These are phyloP conservation scores for Talaromyces piceae DNA, from an alignment of 2,329 filamentous ascomycete species.

Conservation along the genomic window DNA sequence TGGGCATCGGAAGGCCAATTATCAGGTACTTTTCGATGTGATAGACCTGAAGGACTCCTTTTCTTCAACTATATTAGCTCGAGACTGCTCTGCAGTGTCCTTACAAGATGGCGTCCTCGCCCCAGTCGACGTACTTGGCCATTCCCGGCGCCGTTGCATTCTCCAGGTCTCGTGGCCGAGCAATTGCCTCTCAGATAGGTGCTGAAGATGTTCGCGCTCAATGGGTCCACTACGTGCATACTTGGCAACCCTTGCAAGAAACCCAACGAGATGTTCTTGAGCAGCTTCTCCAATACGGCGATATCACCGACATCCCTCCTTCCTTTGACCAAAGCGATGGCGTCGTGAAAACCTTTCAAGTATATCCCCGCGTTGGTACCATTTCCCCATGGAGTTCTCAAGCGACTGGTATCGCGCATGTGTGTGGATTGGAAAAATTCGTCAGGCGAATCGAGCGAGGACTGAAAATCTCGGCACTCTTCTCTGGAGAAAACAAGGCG, in stretches of 20 bases:
- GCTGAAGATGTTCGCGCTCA: conserved; percentile 39
- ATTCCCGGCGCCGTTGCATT: conserved; percentile 38
- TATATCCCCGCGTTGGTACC: conserved; percentile 70
- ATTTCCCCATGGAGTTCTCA: conserved; percentile 97
- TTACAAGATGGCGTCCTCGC: conserved; percentile 27
- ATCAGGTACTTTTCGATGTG: not conserved
- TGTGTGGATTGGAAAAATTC: conserved; percentile 70
- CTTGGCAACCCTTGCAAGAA: conserved; percentile 42
- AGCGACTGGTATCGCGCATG: conserved; percentile 85
- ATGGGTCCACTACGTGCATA: conserved; percentile 58
- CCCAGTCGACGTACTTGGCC: conserved; percentile 26
- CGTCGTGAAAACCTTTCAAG: conserved; percentile 56
- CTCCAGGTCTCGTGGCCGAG: conserved; percentile 38
- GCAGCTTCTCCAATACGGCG: conserved; percentile 55
- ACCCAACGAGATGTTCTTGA: conserved; percentile 47
- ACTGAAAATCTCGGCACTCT: conserved; percentile 60
- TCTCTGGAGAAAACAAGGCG: conserved; percentile 50
- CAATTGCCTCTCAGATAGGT: conserved; percentile 36
- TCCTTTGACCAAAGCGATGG: conserved; percentile 42
- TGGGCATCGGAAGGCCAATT: not conserved
- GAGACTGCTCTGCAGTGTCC: not conserved
- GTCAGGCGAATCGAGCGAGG: conserved; percentile 80
- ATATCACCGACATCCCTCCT: conserved; percentile 42
- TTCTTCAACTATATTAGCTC: not conserved
- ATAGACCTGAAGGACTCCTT: not conserved